These are phyloP conservation scores for Striga hermonthica DNA, from an alignment of 305 asterid species.

Conservation along the genomic window DNA sequence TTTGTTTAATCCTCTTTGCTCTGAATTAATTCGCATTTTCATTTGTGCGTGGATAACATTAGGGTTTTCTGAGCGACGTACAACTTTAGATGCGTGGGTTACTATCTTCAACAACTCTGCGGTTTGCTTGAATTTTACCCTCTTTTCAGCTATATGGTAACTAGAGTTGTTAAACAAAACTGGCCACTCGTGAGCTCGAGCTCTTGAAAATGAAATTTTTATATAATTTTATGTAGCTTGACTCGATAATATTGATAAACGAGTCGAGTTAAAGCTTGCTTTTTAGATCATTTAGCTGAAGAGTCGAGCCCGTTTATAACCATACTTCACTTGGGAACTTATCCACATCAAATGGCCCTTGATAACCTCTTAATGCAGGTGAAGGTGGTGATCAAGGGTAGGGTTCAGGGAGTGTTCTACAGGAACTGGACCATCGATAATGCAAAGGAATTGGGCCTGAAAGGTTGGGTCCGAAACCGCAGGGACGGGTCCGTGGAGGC, in stretches of 20 bases:
- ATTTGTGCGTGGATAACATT: background rate
- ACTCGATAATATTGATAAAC: no score
- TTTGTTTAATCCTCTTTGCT: background rate
- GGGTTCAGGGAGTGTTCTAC: constrained; percentile 92
- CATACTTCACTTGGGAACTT: no score
- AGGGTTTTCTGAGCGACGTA: background rate
- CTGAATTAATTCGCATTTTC: background rate
- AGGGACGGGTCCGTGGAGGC: constrained; percentile 89
- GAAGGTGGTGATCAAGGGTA: constrained; percentile 68
- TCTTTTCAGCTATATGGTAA: background rate
- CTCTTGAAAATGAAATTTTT: no score
- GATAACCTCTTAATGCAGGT: constrained; percentile 37
- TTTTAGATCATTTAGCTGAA: no score
- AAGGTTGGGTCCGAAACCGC: constrained; percentile 92
- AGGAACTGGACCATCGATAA: constrained; percentile 82
- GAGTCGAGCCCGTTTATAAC: no score
- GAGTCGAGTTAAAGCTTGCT: no score
- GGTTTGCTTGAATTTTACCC: background rate
- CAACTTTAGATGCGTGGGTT: background rate
- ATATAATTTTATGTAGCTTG: no score
- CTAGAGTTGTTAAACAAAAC: background rate
- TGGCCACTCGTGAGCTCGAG: background rate
- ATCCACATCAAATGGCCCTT: no score
- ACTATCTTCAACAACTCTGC: background rate
- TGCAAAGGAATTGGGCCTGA: constrained; percentile 59